These are phyloP conservation scores for Myxozyma melibiosi DNA, from an alignment of 805 yeast species.

Conservation along the genomic window DNA sequence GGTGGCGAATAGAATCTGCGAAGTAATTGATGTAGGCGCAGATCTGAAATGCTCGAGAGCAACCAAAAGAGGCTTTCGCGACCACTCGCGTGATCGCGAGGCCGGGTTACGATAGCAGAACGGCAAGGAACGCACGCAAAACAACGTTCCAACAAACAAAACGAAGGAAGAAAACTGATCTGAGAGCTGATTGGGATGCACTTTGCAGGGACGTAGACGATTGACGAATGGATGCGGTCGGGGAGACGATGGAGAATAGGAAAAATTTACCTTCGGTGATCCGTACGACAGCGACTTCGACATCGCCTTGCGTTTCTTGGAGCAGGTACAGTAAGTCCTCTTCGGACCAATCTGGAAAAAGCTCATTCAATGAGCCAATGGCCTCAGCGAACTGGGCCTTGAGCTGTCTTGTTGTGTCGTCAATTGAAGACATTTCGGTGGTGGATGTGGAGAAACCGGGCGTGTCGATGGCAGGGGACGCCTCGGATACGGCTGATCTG, in stretches of 20 bases:
- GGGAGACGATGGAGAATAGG: neutral
- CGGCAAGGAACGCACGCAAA: no score
- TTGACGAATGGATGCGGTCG: neutral
- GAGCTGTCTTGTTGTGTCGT: slow-evolving; percentile 40
- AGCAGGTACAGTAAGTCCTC: slow-evolving; percentile 80
- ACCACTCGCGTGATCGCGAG: no score
- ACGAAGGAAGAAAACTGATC: no score
- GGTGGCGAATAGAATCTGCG: no score
- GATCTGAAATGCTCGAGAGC: no score
- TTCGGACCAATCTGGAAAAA: slow-evolving; percentile 92
- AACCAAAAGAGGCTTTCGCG: no score
- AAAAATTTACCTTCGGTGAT: slow-evolving; percentile 64
- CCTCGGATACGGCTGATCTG: slow-evolving; percentile 14
- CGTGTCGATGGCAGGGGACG: slow-evolving; percentile 1
- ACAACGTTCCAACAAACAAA: no score
- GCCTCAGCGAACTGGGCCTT: slow-evolving; percentile 41
- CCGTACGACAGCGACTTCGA: slow-evolving; percentile 79
- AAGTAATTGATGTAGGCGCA: no score
- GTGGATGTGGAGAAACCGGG: slow-evolving; percentile 1
- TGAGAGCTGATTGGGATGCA: no score
- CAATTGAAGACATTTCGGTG: slow-evolving; percentile 25
- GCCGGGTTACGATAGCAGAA: no score
- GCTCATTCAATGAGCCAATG: slow-evolving; percentile 66
- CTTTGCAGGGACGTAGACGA: no score
- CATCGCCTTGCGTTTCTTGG: slow-evolving; percentile 68